These are phyloP conservation scores for Nannochloris sp. DNA, from an alignment of 139 green algal species.

Conservation along the genomic window DNA sequence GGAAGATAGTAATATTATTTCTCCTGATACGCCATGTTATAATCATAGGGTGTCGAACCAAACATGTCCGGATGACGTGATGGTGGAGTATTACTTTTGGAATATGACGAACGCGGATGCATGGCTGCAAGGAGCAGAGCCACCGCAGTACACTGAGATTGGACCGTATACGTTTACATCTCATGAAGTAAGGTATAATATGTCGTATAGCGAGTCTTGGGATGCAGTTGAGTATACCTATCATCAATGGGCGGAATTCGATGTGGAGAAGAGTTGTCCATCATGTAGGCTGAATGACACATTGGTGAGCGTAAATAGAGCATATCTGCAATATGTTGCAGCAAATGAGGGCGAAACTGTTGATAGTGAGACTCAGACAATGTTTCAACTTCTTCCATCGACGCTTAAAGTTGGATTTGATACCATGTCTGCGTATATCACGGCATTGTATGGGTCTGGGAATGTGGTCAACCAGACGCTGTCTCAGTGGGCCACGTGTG, in stretches of 20 bases:
- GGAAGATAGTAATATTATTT: constrained; percentile 16
- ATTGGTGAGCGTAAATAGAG: constrained; percentile 24
- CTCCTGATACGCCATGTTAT: constrained; percentile 20
- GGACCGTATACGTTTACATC: constrained; percentile 28
- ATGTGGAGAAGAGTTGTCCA: constrained; percentile 4
- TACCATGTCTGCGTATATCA: constrained; percentile 2
- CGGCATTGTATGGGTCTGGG: background rate
- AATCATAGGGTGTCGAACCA: constrained; percentile 9
- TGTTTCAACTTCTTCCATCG: constrained; percentile 6
- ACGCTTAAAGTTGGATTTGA: background rate
- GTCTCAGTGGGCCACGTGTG: constrained; percentile 11
- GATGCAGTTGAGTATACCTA: constrained; percentile 17
- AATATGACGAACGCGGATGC: constrained; percentile 32
- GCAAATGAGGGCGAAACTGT: background rate
- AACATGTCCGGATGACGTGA: constrained; percentile 6
- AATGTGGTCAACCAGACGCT: background rate
- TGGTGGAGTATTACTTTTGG: constrained; percentile 35
- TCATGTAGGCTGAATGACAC: constrained; percentile 19
- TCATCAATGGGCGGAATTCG: constrained; percentile 18
- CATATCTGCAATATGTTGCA: constrained; percentile 12
- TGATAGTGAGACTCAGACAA: constrained; percentile 3
- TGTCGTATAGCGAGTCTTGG: constrained; percentile 20
- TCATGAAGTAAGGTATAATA: constrained; percentile 23
- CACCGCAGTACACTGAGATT: constrained; percentile 23
- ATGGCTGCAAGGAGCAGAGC: constrained; percentile 18